Base-by-base conservation (phyloP, 2,329 filamentous ascomycete genomes). In the Plenodomus lindquistii region DNA sequence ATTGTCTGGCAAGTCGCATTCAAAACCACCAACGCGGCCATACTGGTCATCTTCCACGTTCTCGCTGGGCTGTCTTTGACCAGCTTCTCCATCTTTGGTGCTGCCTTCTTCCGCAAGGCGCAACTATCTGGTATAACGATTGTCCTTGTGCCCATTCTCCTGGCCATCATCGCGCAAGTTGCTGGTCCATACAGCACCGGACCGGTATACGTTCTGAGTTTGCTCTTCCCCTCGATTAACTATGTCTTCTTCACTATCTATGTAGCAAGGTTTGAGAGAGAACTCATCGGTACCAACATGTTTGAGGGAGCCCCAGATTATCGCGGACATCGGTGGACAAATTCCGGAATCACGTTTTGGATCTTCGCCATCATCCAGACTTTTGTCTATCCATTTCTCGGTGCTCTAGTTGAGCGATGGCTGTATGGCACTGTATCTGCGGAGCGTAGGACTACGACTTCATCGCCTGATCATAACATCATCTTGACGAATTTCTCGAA, bases 201-300 rank as follows among this genome's bases (percentile, higher is more conserved):
- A 1, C 79, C 84, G 1, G 88, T 93, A 2, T 80, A 82, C 5
- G 75, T 89, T 3, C 77, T 96, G 11, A 87, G 87, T 51, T 67
- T 95, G 13, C 71, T 97, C 0, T 97, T 97, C 66, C 83, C 90
- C 0, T 89, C 92, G 0, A 95, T 92, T 78, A 92, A 91, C 61
- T 96, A 91, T 65, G 87, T 93, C 13, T 91, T 86, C 68, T 94
- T 93, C 66, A 85, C 88, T 16, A 84, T 88, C 16, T 82, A 86
- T 54, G 81, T 92, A 71, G 89, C 91, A 11, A 85, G 88, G 36
- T 96, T 84, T 68, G 89, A 97, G 72, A 78, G 79, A 52, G 67
- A 85, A 46, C 76, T 83, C 16, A 63, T 77, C 35, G 75, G 82
- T 0, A 81, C 86, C 0, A 82, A 89, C 53, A 75, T 96, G 2